Evolutionary conservation across 345 rosid genomes (phyloP).

Genomic region (Eucalyptus tenuipes): DNA sequence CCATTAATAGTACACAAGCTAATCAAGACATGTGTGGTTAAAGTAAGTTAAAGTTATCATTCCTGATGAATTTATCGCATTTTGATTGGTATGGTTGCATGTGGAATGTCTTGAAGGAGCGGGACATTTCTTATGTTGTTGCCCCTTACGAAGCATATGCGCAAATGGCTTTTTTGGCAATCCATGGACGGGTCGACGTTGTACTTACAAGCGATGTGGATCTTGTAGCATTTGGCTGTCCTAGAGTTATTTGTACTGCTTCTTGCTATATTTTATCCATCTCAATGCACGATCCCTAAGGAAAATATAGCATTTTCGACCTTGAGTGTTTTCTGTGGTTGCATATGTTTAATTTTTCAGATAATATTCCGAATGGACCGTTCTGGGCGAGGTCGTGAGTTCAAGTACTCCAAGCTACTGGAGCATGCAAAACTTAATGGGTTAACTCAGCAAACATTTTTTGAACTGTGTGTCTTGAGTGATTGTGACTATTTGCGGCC

Average conservation of each 20-base stretch:
- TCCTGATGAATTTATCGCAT: too few relatives aligned
- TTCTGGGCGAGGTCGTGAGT: constrained; percentile 68
- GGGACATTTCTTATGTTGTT: constrained; percentile 28
- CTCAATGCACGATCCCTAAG: background rate
- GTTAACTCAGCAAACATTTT: constrained; percentile 67
- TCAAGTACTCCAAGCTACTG: constrained; percentile 46
- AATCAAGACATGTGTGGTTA: too few relatives aligned
- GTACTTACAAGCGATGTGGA: constrained; percentile 86
- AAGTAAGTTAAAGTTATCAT: too few relatives aligned
- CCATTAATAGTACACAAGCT: too few relatives aligned
- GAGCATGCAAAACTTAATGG: constrained; percentile 35
- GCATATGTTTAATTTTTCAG: constrained; percentile 11
- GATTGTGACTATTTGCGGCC: constrained; percentile 88
- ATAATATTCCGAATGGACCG: constrained; percentile 49
- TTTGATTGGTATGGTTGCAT: too few relatives aligned
- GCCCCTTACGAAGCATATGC: constrained; percentile 93
- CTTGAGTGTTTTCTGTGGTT: background rate
- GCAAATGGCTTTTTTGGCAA: constrained; percentile 76
- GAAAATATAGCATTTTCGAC: background rate
- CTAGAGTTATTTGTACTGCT: constrained; percentile 33
- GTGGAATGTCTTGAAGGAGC: too few relatives aligned
- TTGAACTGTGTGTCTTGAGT: constrained; percentile 89
- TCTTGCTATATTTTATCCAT: background rate
- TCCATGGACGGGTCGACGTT: constrained; percentile 63
- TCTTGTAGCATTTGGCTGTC: constrained; percentile 29